Conservation (phyloP, 2,329 filamentous ascomycete species). For the Colletotrichum sp. region DNA sequence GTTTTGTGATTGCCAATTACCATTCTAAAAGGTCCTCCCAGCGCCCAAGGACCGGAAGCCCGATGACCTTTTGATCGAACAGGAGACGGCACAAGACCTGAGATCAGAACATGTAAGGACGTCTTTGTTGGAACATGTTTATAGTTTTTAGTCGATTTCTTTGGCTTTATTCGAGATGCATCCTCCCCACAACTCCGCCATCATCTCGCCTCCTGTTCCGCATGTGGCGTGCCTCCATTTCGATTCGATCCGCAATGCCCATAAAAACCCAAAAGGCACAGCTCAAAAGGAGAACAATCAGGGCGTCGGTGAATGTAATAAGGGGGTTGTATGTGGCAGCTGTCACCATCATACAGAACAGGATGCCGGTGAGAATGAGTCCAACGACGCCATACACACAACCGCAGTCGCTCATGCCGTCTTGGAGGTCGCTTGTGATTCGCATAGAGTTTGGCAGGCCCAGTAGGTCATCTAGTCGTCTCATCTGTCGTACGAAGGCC, state of each 20-base stretch:
- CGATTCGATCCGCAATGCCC: background rate
- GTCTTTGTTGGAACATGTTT: too few species aligned
- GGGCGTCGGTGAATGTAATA: background rate
- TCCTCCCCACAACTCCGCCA: too few species aligned
- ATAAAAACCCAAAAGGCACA: background rate
- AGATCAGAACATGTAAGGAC: too few species aligned
- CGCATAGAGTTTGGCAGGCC: background rate
- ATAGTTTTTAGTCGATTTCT: too few species aligned
- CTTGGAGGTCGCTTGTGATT: background rate
- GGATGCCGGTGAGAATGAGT: background rate
- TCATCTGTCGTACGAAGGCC: background rate
- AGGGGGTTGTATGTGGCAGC: background rate
- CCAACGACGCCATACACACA: background rate
- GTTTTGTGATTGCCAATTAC: too few species aligned
- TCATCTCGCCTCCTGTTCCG: background rate
- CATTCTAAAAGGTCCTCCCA: too few species aligned
- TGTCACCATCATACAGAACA: background rate
- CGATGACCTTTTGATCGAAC: too few species aligned
- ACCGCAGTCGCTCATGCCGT: background rate
- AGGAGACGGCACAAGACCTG: too few species aligned
- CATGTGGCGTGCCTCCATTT: background rate
- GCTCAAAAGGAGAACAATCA: background rate
- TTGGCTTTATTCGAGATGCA: too few species aligned
- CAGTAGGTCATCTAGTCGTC: background rate
- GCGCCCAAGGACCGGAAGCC: too few species aligned